Percentiles rank a stretch among this genome's conserved stretches.
These are phyloP conservation scores for Ustulina deusta DNA, from an alignment of 2,329 filamentous ascomycete species.

Conservation along the genomic window DNA sequence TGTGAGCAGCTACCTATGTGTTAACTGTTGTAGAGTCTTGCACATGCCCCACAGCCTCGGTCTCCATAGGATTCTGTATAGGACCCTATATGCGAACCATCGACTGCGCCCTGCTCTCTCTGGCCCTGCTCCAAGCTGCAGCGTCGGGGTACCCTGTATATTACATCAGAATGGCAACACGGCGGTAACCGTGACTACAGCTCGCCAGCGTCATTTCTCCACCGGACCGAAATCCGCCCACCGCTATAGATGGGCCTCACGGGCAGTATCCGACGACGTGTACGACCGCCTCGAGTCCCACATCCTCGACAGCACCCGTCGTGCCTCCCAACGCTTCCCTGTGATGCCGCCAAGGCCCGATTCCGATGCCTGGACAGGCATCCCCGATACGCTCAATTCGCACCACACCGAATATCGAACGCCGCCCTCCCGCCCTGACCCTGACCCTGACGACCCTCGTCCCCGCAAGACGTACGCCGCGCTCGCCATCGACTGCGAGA, in stretches of 20 bases:
- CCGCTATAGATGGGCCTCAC: slow-evolving; percentile 13
- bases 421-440: slow-evolving; percentile 7
- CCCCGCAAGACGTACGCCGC: slow-evolving; percentile 5
- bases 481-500: slow-evolving; percentile 24
- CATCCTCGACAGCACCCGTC: slow-evolving; percentile 17
- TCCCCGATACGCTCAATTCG: slow-evolving; percentile 12
- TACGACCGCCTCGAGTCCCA: slow-evolving; percentile 18
- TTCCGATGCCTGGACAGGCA: not conserved
- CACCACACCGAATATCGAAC: slow-evolving; percentile 3
- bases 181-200: slow-evolving; percentile 7
- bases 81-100: slow-evolving; percentile 18
- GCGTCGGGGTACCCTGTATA: slow-evolving; percentile 10
- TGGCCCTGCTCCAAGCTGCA: slow-evolving; percentile 6
- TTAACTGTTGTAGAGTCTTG: slow-evolving; percentile 19
- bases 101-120: slow-evolving; percentile 18
- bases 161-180: slow-evolving; percentile 15
- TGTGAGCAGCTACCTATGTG: slow-evolving; percentile 8
- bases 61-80: slow-evolving; percentile 12
- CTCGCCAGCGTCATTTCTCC: slow-evolving; percentile 19
- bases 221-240: not conserved
- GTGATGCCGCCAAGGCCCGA: not conserved
- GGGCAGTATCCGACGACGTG: not conserved
- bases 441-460: not conserved
- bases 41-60: slow-evolving; percentile 10
- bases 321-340: slow-evolving; percentile 21